These are phyloP conservation scores for Clathrus columnatus DNA, from an alignment of 768 basidiomycete species.

Conservation along the genomic window DNA sequence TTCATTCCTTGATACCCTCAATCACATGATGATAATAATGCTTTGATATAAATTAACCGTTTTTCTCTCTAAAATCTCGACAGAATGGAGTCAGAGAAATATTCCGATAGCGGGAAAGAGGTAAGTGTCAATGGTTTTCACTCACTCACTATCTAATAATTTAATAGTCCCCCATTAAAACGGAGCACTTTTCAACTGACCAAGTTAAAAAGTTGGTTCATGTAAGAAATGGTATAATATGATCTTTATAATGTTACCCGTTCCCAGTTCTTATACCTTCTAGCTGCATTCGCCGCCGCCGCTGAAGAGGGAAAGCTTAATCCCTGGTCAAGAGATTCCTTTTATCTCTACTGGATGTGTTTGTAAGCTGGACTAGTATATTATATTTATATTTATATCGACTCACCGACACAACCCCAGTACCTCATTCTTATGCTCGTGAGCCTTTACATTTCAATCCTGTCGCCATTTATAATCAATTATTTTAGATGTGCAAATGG, in stretches of 20 bases:
- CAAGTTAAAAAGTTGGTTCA: conserved; percentile 5
- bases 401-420: not conserved
- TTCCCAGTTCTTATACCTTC: not conserved
- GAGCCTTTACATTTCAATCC: not conserved
- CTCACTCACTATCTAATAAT: not conserved
- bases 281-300: conserved; percentile 18
- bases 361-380: conserved; percentile 13
- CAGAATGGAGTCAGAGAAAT: conserved; percentile 6
- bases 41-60: too few species aligned
- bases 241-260: not conserved
- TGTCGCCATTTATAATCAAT: not conserved
- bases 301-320: conserved; percentile 14
- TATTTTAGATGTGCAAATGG: conserved; percentile 18
- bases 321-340: conserved; percentile 20
- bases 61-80: too few species aligned
- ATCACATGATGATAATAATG: too few species aligned
- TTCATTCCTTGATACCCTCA: too few species aligned
- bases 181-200: not conserved
- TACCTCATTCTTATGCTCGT: conserved; percentile 20
- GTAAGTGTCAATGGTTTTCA: not conserved
- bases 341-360: conserved; percentile 18
- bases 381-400: not conserved
- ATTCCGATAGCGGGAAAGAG: not conserved
- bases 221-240: conserved; percentile 11
- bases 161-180: not conserved